Conservation (phyloP, 306 rosid genomes). For the Calophaca sinica region DNA sequence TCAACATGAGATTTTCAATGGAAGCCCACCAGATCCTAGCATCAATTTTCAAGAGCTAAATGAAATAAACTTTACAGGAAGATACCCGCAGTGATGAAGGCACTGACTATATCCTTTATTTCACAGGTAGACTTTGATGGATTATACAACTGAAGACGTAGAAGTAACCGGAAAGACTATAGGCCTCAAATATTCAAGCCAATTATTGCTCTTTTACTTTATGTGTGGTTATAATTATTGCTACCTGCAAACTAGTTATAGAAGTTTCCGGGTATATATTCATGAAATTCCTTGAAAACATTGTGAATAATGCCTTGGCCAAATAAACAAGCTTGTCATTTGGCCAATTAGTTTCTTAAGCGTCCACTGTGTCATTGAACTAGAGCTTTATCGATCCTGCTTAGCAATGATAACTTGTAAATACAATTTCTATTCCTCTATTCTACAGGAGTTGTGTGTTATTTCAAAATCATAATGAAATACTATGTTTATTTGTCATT, state of each 20-base stretch:
- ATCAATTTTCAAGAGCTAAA: slow-evolving; percentile 53
- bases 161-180: slow-evolving; percentile 16
- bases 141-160: slow-evolving; percentile 4
- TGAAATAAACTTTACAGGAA: slow-evolving; percentile 49
- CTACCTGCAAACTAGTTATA: slow-evolving; percentile 25
- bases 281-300: slow-evolving; percentile 41
- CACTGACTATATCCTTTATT: not conserved
- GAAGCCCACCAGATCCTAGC: slow-evolving; percentile 38
- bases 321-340: slow-evolving; percentile 21
- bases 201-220: slow-evolving; percentile 34
- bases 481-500: not conserved
- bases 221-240: slow-evolving; percentile 34
- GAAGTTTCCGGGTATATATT: slow-evolving; percentile 28
- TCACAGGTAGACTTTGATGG: slow-evolving; percentile 38
- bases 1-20: slow-evolving; percentile 48
- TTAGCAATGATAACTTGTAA: slow-evolving; percentile 33
- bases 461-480: slow-evolving; percentile 21
- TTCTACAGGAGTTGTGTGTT: slow-evolving; percentile 16
- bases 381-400: slow-evolving; percentile 24
- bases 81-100: slow-evolving; percentile 42
- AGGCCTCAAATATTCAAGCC: not conserved
- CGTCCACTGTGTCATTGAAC: slow-evolving; percentile 26
- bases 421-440: slow-evolving; percentile 40
- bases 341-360: slow-evolving; percentile 12
- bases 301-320: slow-evolving; percentile 37